Conservation (phyloP, 352 stramenopile genomes). For the Globisporangium ultimum region DNA sequence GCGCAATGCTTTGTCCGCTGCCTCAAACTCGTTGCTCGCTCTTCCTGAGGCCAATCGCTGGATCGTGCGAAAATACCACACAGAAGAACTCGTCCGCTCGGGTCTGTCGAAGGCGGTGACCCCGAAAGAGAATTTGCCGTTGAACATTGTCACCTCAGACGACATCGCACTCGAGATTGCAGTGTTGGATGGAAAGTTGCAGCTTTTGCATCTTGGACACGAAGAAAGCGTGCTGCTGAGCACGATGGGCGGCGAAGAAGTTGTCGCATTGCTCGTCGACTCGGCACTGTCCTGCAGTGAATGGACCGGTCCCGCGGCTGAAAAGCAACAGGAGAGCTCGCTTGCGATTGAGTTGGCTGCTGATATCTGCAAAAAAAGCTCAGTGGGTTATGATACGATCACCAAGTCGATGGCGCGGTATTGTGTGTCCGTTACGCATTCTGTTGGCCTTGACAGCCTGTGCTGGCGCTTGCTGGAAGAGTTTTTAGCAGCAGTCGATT, state of each 20-base stretch:
- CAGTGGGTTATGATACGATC: constrained; percentile 27
- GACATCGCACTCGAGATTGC: constrained; percentile 57
- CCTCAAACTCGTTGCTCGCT: constrained; percentile 37
- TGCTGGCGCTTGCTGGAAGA: constrained; percentile 57
- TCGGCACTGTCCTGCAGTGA: constrained; percentile 15
- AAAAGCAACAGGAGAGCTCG: constrained; percentile 45
- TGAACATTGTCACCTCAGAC: constrained; percentile 61
- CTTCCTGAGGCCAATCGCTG: constrained; percentile 47
- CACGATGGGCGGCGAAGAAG: constrained; percentile 54
- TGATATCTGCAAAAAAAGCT: constrained; percentile 36
- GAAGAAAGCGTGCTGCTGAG: constrained; percentile 53
- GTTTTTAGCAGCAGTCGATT: constrained; percentile 35
- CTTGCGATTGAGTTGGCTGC: constrained; percentile 48
- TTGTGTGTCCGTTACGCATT: constrained; percentile 51
- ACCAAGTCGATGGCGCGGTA: constrained; percentile 68
- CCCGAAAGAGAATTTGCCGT: constrained; percentile 9
- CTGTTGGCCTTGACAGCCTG: constrained; percentile 29
- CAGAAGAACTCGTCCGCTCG: constrained; percentile 37
- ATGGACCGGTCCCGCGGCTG: constrained; percentile 22
- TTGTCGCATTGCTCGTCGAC: constrained; percentile 58
- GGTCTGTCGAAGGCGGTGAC: constrained; percentile 5
- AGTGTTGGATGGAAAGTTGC: constrained; percentile 63
- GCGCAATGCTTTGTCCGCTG: constrained; percentile 58
- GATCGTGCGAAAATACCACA: constrained; percentile 71
- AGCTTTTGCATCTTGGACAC: constrained; percentile 45